Base-by-base conservation (phyloP, 2,329 filamentous ascomycete species). In the Fusarium camptoceras region DNA sequence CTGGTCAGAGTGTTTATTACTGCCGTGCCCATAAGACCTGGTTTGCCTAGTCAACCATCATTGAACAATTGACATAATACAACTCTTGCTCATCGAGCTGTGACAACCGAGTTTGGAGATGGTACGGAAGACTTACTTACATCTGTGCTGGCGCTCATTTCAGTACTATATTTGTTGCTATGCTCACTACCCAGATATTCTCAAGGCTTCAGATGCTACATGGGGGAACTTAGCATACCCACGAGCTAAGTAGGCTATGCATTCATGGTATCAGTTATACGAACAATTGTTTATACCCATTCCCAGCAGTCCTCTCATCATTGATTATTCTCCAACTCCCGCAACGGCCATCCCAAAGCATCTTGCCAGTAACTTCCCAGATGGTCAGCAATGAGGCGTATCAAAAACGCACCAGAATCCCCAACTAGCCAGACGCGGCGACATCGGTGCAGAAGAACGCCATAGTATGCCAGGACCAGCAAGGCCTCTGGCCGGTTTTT, bases 381-480 rank as follows among this genome's bases (percentile, higher is more conserved):
- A 48, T 79, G 74, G 18, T 73, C 70, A 8, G 78, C 72, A 16
- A 81, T 75, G 3, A 78, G 74, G 3, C 73, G 70, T 30, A 81
- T 73, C 39, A 81, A 47, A 44, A 73, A 73, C 0, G 74, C 72
- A 2, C 80, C 80, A 4, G 76, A 75, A 51, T 75, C 73, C 8
- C 75, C 79, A 67, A 83, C 77, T 27, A 82, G 75, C 83, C 83
- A 85, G 37, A 77, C 73, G 7, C 72, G 63, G 11, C 80, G 75
- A 42, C 78, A 81, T 16, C 77, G 77, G 63, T 85, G 81, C n/a
- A 86, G 75, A 43, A 87, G 69, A 6, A 85, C 79, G 14, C 83
- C 84, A 61, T 85, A 86, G 68, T 86, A 81, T 8, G 83, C 84
- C 24, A 87, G 73, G 9, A 87, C 79, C 14, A 85, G 76, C 25